Conservation (phyloP, 495 filamentous ascomycete genomes). For the Chaetomium fimeti region DNA sequence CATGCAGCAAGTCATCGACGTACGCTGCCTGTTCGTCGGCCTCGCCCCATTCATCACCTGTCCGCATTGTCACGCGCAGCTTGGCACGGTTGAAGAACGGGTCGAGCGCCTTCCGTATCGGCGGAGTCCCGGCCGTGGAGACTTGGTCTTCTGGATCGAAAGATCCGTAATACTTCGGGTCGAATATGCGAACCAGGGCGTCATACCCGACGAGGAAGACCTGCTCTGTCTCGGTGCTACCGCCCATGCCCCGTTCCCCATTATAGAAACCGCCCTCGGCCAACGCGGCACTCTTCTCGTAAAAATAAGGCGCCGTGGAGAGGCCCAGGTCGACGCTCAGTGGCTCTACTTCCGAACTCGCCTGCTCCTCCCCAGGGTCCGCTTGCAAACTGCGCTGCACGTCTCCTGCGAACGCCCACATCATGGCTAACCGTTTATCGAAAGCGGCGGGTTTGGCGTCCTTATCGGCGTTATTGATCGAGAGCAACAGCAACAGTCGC, state of each 20-base stretch:
- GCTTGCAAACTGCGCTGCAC: conserved; percentile 36
- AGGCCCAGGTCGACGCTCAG: conserved; percentile 72
- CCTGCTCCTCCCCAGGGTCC: background rate
- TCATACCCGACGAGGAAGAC: conserved; percentile 85
- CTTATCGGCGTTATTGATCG: conserved; percentile 93
- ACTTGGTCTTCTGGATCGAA: conserved; percentile 37
- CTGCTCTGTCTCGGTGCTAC: conserved; percentile 48
- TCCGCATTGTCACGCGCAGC: conserved; percentile 70
- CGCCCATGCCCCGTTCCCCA: background rate
- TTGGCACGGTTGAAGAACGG: conserved; percentile 69
- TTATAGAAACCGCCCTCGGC: conserved; percentile 53
- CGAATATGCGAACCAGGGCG: conserved; percentile 79
- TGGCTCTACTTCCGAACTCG: conserved; percentile 19
- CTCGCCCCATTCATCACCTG: conserved; percentile 64
- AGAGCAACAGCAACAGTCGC: conserved; percentile 75
- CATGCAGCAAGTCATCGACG: conserved; percentile 51
- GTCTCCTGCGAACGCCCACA: conserved; percentile 75
- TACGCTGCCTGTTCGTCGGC: conserved; percentile 59
- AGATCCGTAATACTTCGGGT: conserved; percentile 75
- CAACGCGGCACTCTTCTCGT: conserved; percentile 77
- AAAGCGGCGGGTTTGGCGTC: conserved; percentile 78
- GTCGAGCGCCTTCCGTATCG: conserved; percentile 54
- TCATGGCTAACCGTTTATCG: conserved; percentile 79
- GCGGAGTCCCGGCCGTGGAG: conserved; percentile 35
- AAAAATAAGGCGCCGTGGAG: conserved; percentile 78